A percentile compares a stretch with the other conserved stretches of the same genome.
Conservation (phyloP, 108 stramenopile genomes). For the Cyclotella sp. region DNA sequence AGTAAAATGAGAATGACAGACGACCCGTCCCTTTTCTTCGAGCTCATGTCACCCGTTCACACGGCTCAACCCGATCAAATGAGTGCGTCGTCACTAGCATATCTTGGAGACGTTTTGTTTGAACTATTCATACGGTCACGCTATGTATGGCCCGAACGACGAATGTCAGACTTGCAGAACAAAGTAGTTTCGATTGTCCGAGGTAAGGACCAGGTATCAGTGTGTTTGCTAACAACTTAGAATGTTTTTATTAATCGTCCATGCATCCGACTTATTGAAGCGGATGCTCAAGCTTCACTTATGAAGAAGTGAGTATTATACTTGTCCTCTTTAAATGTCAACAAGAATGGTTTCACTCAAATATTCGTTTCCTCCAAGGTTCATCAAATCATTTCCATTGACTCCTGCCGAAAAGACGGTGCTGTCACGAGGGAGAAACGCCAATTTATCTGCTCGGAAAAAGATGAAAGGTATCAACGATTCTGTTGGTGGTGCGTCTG, state of each 20-base stretch:
- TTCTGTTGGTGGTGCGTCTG: constrained; percentile 52
- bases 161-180: constrained; percentile 77
- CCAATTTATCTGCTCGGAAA: constrained; percentile 53
- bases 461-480: constrained; percentile 45
- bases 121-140: constrained; percentile 81
- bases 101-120: constrained; percentile 85
- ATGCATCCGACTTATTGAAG: constrained; percentile 33
- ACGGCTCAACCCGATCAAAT: constrained; percentile 68
- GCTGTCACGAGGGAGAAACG: constrained; percentile 80
- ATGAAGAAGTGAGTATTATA: constrained; percentile 45
- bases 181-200: constrained; percentile 73
- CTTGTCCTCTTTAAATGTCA: neutral
- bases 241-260: neutral
- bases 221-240: neutral
- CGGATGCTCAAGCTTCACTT: constrained; percentile 79
- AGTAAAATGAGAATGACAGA: neutral
- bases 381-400: constrained; percentile 61
- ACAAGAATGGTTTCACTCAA: neutral
- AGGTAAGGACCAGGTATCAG: constrained; percentile 54
- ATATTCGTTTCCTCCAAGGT: constrained; percentile 1
- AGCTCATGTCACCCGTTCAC: constrained; percentile 44
- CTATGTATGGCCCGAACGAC: constrained; percentile 80
- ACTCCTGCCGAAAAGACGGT: constrained; percentile 66
- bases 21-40: constrained; percentile 30
- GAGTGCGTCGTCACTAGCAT: constrained; percentile 82